Evolutionary conservation across 2,329 filamentous ascomycete genomes (phyloP), one percentile per base, ranked within the genome.

Genomic region (Talaromyces sp.): DNA sequence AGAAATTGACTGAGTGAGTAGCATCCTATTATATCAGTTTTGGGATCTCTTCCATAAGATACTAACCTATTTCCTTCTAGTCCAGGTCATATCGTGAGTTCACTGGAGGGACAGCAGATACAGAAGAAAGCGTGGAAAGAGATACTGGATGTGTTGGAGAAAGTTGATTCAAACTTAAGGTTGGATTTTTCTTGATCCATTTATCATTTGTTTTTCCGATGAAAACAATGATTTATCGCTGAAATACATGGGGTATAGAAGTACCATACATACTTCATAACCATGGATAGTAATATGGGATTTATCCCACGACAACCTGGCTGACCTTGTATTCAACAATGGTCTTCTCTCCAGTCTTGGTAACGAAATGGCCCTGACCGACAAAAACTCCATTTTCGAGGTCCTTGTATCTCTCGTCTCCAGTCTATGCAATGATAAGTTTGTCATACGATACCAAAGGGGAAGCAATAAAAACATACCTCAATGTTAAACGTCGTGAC

Each of bases 321-420:
- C 75, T 73, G 57, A 78, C 69, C 45, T 72, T 71, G 60, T 77
- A 78, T 63, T 77, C 75, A 17, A 77, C 74, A 35, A 74, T 64
- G 4, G 70, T 53, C 0, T 67, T 66, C 61, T 73, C 69, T 17
- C 67, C 74, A 60, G 69, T 65, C 60, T 73, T 67, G 19, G 70
- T 63, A n/a, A 67, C 64, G 64, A 78, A 76, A 9, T 69, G 71
- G 11, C 75, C 75, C 36, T 73, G 65, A 3, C 66, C 75, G 25
- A 77, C 73, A 57, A 75, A 77, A 2, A 75, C 66, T 2, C 68
- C 64, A 50, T 66, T 69, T 57, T 78, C 76, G 7, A 78, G 69
- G 6, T 66, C 66, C 61, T 76, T 76, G 61, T 76, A 74, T 53
- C 69, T 67, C 56, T 71, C 69, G 46, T 74, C 67, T n/a, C 75